Conservation (phyloP, 2,329 filamentous ascomycete genomes). For the Monosporascus sp. region DNA sequence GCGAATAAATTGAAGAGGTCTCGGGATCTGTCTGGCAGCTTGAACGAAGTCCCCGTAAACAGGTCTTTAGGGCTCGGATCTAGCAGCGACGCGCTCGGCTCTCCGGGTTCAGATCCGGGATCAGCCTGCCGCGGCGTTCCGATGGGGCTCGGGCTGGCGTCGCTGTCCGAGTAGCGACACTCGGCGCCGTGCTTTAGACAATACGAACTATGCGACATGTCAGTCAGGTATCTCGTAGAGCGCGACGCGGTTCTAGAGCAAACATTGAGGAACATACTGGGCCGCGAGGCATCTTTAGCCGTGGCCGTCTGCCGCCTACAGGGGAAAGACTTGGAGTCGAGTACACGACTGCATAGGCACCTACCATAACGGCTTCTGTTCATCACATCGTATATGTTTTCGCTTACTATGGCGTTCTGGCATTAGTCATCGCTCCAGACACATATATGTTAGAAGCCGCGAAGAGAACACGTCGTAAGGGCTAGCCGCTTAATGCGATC, state of each 20-base stretch:
- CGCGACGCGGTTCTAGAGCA: background rate
- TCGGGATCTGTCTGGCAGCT: constrained; percentile 28
- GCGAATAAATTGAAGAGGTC: constrained; percentile 33
- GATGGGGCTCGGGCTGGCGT: constrained; percentile 11
- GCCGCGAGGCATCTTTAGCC: constrained; percentile 5
- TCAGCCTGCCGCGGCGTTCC: constrained; percentile 10
- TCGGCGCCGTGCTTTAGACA: constrained; percentile 40
- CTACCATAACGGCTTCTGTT: constrained; percentile 40
- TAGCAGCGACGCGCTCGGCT: constrained; percentile 9
- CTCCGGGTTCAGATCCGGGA: constrained; percentile 13
- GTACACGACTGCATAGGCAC: constrained; percentile 10
- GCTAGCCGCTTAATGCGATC: background rate
- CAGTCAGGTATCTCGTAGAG: constrained; percentile 3
- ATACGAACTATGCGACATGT: constrained; percentile 30
- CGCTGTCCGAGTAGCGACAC: constrained; percentile 28
- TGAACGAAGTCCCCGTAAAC: constrained; percentile 23
- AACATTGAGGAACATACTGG: background rate
- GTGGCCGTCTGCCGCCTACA: constrained; percentile 10
- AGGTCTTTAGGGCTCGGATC: constrained; percentile 21
- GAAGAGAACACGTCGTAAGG: too few species aligned
- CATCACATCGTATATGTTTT: constrained; percentile 41
- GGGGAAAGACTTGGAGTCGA: background rate
- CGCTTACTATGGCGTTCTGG: constrained; percentile 32
- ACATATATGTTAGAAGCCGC: background rate
- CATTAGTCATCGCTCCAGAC: background rate